These are phyloP conservation scores for Kwoniella bestiolae DNA, from an alignment of 768 basidiomycete species.

Conservation along the genomic window DNA sequence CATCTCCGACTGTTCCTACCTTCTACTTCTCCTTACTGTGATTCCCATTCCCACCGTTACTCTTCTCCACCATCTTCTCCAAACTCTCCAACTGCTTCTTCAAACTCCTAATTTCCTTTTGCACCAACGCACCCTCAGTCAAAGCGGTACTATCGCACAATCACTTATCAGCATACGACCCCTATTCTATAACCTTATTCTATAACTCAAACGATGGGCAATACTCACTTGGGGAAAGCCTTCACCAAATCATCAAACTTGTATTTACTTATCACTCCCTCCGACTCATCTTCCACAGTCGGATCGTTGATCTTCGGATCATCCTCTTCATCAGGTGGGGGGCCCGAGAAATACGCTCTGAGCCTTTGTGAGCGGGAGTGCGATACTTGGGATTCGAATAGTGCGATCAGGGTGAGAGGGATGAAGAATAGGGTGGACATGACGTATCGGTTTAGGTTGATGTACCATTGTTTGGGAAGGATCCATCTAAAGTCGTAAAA, in stretches of 20 bases:
- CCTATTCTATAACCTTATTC: no score
- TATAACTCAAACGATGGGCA: no score
- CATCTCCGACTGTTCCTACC: no score
- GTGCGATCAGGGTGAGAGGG: slow-evolving; percentile 72
- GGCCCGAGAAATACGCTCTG: slow-evolving; percentile 39
- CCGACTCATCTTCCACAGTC: slow-evolving; percentile 74
- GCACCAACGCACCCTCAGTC: slow-evolving; percentile 48
- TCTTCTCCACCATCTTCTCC: slow-evolving; percentile 25
- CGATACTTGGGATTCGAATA: slow-evolving; percentile 68
- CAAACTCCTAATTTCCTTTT: slow-evolving; percentile 43
- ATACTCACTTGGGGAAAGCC: slow-evolving; percentile 54
- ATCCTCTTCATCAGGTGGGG: slow-evolving; percentile 50
- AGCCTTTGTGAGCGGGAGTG: slow-evolving; percentile 37
- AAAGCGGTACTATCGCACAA: slow-evolving; percentile 44
- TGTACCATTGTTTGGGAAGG: slow-evolving; percentile 65
- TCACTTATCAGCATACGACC: not conserved
- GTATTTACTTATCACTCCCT: slow-evolving; percentile 66
- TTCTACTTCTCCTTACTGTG: no score
- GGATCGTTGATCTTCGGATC: slow-evolving; percentile 65
- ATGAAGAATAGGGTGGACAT: slow-evolving; percentile 83
- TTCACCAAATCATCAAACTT: slow-evolving; percentile 45
- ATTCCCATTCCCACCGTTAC: not conserved
- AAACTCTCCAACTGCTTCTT: slow-evolving; percentile 45
- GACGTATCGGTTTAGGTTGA: slow-evolving; percentile 75
- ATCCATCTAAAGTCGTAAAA: no score